Evolutionary conservation across 306 rosid species (phyloP).

Genomic region (Parietaria judaica): DNA sequence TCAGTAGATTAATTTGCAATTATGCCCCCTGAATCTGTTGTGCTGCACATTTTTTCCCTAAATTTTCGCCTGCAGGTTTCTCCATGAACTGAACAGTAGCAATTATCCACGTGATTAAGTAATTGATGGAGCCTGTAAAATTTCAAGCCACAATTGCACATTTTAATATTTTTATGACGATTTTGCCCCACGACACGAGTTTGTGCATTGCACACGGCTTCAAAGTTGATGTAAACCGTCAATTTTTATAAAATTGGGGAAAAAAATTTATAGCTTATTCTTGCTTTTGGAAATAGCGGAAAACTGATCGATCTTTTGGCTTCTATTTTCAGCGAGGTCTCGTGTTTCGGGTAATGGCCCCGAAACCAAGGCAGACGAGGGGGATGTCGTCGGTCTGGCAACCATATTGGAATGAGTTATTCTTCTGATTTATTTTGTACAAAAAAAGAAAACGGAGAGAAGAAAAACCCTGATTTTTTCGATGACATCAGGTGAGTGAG

Average conservation of each 20-base stretch:
- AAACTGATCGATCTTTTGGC: background rate
- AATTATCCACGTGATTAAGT: no score
- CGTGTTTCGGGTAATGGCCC: conserved; percentile 49
- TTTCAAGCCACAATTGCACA: no score
- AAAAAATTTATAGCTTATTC: no score
- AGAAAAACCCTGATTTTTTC: background rate
- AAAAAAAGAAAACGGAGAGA: conserved; percentile 17
- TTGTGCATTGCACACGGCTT: no score
- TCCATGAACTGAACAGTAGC: background rate
- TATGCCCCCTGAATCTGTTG: background rate
- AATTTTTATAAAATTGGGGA: no score
- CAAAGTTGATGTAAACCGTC: no score
- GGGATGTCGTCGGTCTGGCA: conserved; percentile 66
- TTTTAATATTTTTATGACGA: no score
- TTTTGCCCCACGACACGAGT: no score
- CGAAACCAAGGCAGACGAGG: conserved; percentile 59
- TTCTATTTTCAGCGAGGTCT: conserved; percentile 47
- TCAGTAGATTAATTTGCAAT: background rate
- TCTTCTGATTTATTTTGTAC: conserved; percentile 44
- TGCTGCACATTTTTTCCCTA: background rate
- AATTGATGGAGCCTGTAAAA: no score
- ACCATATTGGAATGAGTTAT: conserved; percentile 43
- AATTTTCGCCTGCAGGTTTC: background rate
- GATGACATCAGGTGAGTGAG: no score
- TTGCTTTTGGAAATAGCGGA: no score